These are phyloP conservation scores for Atractiella rhizophila DNA, from an alignment of 768 basidiomycete species.

Conservation along the genomic window DNA sequence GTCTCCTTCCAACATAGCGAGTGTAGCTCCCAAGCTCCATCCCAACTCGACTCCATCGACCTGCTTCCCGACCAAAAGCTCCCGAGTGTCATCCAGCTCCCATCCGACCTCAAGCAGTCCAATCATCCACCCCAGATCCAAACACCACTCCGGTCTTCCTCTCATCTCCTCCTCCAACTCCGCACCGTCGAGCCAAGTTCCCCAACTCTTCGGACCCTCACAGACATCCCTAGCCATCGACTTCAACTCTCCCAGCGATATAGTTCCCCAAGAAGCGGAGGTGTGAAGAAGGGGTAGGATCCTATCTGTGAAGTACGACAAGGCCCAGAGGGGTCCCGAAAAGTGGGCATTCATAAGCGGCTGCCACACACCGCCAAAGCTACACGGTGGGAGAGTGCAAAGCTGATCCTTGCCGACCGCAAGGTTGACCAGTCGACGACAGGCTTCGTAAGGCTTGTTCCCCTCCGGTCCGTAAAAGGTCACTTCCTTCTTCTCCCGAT, in stretches of 20 bases:
- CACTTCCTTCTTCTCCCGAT: conserved; percentile 31
- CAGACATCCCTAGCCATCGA: conserved; percentile 47
- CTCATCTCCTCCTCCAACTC: too few relatives aligned
- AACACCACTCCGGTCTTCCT: conserved; percentile 74
- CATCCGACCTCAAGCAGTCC: conserved; percentile 65
- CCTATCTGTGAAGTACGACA: conserved; percentile 97
- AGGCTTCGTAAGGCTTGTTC: conserved; percentile 49
- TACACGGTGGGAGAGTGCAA: conserved; percentile 78
- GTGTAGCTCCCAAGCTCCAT: conserved; percentile 57
- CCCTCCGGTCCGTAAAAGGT: conserved; percentile 64
- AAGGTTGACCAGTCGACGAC: conserved; percentile 54
- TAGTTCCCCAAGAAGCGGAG: too few relatives aligned
- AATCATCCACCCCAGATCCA: conserved; percentile 90
- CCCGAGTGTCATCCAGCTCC: conserved; percentile 46
- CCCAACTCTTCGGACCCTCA: conserved; percentile 31
- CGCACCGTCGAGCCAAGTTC: too few relatives aligned
- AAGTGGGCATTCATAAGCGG: conserved; percentile 75
- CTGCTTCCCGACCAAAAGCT: conserved; percentile 51
- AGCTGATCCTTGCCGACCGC: conserved; percentile 89
- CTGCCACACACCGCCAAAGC: conserved; percentile 93
- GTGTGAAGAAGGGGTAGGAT: conserved; percentile 61
- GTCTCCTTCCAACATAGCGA: too few relatives aligned
- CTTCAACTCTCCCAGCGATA: conserved; percentile 15
- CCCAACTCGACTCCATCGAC: conserved; percentile 72
- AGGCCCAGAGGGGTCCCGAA: conserved; percentile 30